phyloP scores from a whole-genome alignment of 768 basidiomycete genomes.

The Sporobolomyces roseus region DNA sequence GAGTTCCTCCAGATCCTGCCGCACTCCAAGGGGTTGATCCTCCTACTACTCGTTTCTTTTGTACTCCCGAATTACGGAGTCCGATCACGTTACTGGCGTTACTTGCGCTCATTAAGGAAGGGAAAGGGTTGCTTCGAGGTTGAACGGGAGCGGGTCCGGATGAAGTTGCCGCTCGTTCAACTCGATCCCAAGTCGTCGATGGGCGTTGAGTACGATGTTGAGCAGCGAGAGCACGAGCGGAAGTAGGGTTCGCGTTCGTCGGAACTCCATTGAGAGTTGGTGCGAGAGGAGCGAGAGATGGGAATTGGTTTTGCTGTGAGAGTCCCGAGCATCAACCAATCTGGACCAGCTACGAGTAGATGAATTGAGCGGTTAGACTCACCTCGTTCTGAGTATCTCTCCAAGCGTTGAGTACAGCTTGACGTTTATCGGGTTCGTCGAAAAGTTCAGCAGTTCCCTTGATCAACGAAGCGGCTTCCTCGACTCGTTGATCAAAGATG shows the following conservation, averaged over 20 bases:
- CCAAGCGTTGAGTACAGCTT: constrained; percentile 69
- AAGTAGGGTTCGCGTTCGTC: constrained; percentile 10
- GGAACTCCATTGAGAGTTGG: constrained; percentile 31
- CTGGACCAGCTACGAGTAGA: background rate
- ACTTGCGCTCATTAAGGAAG: constrained; percentile 28
- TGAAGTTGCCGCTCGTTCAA: constrained; percentile 30
- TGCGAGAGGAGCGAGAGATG: constrained; percentile 33
- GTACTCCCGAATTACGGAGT: constrained; percentile 18
- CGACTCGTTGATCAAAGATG: constrained; percentile 63
- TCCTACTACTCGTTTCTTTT: constrained; percentile 7
- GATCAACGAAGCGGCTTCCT: constrained; percentile 62
- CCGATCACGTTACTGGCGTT: constrained; percentile 28
- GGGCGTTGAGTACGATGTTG: constrained; percentile 26
- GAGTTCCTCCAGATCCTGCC: constrained; percentile 2
- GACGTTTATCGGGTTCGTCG: constrained; percentile 79
- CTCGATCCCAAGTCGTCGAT: constrained; percentile 33
- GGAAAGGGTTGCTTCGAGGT: constrained; percentile 31
- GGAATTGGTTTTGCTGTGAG: constrained; percentile 37
- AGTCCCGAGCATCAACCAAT: too few relatives aligned
- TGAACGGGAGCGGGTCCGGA: constrained; percentile 23
- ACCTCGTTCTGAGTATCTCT: constrained; percentile 81
- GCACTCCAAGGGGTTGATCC: constrained; percentile 24
- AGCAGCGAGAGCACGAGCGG: constrained; percentile 15
- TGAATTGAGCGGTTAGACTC: constrained; percentile 11
- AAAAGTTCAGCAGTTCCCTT: constrained; percentile 70